Evolutionary conservation across 495 filamentous ascomycete species (phyloP).

Genomic region (Penicillium odoratum): DNA sequence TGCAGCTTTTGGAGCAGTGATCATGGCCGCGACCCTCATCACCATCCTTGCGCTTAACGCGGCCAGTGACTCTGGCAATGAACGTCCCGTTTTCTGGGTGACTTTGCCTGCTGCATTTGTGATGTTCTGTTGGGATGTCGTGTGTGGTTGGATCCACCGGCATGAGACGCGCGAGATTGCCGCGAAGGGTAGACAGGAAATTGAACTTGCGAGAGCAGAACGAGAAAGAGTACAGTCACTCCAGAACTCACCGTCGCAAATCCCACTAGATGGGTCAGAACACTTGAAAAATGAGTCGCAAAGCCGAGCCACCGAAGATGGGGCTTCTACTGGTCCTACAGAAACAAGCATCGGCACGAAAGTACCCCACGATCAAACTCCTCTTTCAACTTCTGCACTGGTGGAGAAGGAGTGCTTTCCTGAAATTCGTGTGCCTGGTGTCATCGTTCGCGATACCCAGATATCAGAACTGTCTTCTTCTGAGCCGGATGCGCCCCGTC

Average conservation of each 20-base stretch:
- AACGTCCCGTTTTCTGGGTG: conserved; percentile 55
- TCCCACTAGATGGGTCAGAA: neutral
- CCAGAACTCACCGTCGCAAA: conserved; percentile 9
- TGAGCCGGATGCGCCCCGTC: conserved; percentile 2
- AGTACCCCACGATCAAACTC: neutral
- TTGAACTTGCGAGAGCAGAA: conserved; percentile 46
- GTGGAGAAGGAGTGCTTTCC: conserved; percentile 15
- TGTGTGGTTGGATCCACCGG: conserved; percentile 57
- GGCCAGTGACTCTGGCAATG: conserved; percentile 33
- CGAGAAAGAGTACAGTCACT: conserved; percentile 16
- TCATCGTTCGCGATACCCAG: neutral
- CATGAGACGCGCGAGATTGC: conserved; percentile 61
- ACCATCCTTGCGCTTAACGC: conserved; percentile 61
- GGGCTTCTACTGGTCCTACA: neutral
- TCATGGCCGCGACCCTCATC: conserved; percentile 63
- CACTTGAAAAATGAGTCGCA: neutral
- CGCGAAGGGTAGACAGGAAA: conserved; percentile 49
- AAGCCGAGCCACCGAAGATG: neutral
- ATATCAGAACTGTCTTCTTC: neutral
- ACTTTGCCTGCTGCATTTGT: conserved; percentile 62
- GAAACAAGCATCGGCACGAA: conserved; percentile 3
- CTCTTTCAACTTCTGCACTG: conserved; percentile 11
- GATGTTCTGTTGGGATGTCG: conserved; percentile 63
- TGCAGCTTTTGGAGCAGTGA: conserved; percentile 56
- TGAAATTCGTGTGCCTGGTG: neutral